Evolutionary conservation across 2,329 filamentous ascomycete species (phyloP), one percentile per base, ranked within the genome.

Genomic region (Penicillium nordicum): DNA sequence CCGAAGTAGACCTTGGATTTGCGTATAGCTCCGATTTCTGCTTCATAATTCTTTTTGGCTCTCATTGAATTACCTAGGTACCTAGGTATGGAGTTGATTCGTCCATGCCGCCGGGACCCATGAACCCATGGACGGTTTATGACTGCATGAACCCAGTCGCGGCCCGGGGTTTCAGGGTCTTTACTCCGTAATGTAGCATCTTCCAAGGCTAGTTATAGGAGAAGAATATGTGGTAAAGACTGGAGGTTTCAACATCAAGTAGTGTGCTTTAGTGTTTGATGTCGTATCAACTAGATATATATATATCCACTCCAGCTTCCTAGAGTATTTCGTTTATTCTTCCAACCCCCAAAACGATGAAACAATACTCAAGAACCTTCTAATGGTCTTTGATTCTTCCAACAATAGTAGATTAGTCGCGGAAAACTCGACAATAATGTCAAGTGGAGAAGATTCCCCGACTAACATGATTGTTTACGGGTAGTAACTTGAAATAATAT

Each of bases 111-210:
- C 32, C 32, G 43, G 34, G 37, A 38, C 10, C 36, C 9, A 5
- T 5, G 36, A n/a, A 4, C 9, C 36, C n/a, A 9, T 38, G 36
- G n/a, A 36, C 43, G 44, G 23, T 29, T 53, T 34, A 37, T 49
- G 47, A 47, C 47, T 55, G 51, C 55, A 59, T 57, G 29, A 48
- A 53, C 23, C 23, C 11, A 23, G 34, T 49, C 14, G 43, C 27
- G 36, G 36, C n/a, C 36, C 16, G 16, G 16, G 16, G 7, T 7
- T 16, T 42, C 25, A 10, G 21, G 23, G 16, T n/a, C 41, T 16
- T 29, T 45, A 12, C 11, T 32, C 30, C 30, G 11, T 32, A 12
- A 32, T 32, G 11, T 45, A 21, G 11, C 4, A 21, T 14, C 16
- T 43, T 14, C 4, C 16, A 8, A 23, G 18, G 5, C 16, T 44